Base-by-base conservation (phyloP, 2,329 filamentous ascomycete genomes). In the Tolypocladium ophioglossoides region DNA sequence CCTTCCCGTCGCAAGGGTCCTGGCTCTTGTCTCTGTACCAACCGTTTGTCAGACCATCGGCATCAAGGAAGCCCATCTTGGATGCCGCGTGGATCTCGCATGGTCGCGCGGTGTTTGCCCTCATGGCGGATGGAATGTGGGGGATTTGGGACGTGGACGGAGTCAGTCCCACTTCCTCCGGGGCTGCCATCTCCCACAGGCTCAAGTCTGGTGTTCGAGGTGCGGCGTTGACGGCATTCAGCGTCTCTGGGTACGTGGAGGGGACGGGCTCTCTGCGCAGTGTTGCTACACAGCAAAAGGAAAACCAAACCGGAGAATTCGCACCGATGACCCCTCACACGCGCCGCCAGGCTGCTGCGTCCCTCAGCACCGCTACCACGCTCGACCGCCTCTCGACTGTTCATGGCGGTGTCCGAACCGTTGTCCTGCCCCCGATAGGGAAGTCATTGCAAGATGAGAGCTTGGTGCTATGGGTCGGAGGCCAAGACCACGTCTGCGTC, bases 81-180 rank as follows among this genome's bases (percentile, higher is more conserved):
- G 82, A 82, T 50, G 80, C 83, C 1, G 74, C 77, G 6, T 86
- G 83, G 83, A 77, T 85, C 50, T 72, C 77, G 2, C 77, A 78
- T 55, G 83, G 83, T 11, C 75, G 78, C 49, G 82, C 83, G 6
- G 70, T 86, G 32, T 68, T 86, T 41, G 73, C 74, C 1, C 70
- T 86, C 2, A 70, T 85, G 4, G 78, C 78, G 1, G 83, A 86
- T 59, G 83, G 83, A 8, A 82, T 83, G 64, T 86, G 83, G 83
- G 83, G 81, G 16, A 78, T 86, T 37, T 86, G 83, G 83, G 83
- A 86, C 60, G 74, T 86, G 47, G 80, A 85, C 57, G 79, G 81
- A 9, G 74, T 74, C 34, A 78, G 77, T 40, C 78, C 80, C 2
- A 65, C 74, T 38, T 61, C 64, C 14, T 57, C 68, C 12, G 66